Conservation (phyloP, 2,329 filamentous ascomycete species). For the Cladosporium sp. region DNA sequence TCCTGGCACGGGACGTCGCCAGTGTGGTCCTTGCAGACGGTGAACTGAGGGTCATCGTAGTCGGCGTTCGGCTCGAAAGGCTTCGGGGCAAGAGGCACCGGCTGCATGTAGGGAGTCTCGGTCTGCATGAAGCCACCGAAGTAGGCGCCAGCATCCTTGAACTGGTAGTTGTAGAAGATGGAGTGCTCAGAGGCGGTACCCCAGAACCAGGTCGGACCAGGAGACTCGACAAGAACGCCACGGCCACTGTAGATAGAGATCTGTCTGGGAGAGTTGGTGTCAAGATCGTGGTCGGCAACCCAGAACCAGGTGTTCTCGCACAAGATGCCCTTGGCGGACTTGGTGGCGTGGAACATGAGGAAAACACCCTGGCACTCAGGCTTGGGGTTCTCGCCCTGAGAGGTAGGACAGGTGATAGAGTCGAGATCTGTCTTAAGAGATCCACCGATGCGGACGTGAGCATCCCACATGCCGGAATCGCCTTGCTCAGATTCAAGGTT, state of each 20-base stretch:
- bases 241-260: constrained; percentile 45
- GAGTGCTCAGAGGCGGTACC: constrained; percentile 53
- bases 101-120: constrained; percentile 50
- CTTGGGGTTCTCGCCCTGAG: constrained; percentile 82
- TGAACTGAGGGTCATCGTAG: constrained; percentile 42
- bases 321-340: constrained; percentile 64
- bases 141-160: constrained; percentile 48
- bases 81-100: constrained; percentile 52
- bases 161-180: constrained; percentile 52
- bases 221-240: constrained; percentile 37
- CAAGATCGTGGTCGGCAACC: constrained; percentile 52
- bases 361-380: constrained; percentile 55
- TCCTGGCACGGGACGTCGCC: constrained; percentile 32
- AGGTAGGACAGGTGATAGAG: constrained; percentile 56
- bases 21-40: constrained; percentile 26
- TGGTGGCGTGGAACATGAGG: constrained; percentile 48
- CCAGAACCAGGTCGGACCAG: constrained; percentile 50
- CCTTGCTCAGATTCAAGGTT: constrained; percentile 72
- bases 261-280: constrained; percentile 37
- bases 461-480: constrained; percentile 82
- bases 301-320: constrained; percentile 54
- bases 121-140: constrained; percentile 50
- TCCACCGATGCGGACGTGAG: constrained; percentile 92
- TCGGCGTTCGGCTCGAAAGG: constrained; percentile 51
- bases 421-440: constrained; percentile 79